These are phyloP conservation scores for Intubia oerlemansii DNA, from an alignment of 2,329 filamentous ascomycete genomes.

Conservation along the genomic window DNA sequence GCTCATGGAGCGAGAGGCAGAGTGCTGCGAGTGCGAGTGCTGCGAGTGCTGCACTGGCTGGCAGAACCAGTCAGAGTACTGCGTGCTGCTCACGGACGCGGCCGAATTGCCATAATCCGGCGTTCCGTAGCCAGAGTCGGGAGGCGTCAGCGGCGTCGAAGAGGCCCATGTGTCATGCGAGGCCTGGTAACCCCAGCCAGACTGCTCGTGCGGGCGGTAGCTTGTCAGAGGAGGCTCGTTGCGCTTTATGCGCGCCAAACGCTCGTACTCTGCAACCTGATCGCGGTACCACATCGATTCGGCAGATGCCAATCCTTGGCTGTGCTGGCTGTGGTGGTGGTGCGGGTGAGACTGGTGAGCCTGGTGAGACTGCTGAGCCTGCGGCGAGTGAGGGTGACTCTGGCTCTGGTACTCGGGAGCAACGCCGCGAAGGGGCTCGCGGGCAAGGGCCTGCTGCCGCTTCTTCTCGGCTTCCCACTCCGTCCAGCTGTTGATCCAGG, in stretches of 20 bases:
- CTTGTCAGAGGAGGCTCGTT: slow-evolving; percentile 12
- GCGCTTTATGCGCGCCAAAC: slow-evolving; percentile 19
- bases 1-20: too few species aligned
- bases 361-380: slow-evolving; percentile 19
- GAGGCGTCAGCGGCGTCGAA: slow-evolving; percentile 34
- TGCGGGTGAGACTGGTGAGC: slow-evolving; percentile 16
- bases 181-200: too few species aligned
- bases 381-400: too few species aligned
- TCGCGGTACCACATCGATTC: slow-evolving; percentile 31
- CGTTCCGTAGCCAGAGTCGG: slow-evolving; percentile 39
- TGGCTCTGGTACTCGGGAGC: neutral
- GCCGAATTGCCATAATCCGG: slow-evolving; percentile 36
- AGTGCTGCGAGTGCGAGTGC: too few species aligned
- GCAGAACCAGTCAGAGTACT: too few species aligned
- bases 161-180: too few species aligned
- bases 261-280: slow-evolving; percentile 32
- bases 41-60: too few species aligned
- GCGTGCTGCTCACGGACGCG: too few species aligned
- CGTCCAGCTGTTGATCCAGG: slow-evolving; percentile 39
- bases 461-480: slow-evolving; percentile 35
- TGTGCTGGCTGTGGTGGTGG: too few species aligned
- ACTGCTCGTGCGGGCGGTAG: slow-evolving; percentile 22
- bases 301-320: slow-evolving; percentile 12
- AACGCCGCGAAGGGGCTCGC: too few species aligned
- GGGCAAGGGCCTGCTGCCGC: too few species aligned